Evolutionary conservation across 2,329 filamentous ascomycete genomes (phyloP).

Genomic region (Talaromyces marneffei): DNA sequence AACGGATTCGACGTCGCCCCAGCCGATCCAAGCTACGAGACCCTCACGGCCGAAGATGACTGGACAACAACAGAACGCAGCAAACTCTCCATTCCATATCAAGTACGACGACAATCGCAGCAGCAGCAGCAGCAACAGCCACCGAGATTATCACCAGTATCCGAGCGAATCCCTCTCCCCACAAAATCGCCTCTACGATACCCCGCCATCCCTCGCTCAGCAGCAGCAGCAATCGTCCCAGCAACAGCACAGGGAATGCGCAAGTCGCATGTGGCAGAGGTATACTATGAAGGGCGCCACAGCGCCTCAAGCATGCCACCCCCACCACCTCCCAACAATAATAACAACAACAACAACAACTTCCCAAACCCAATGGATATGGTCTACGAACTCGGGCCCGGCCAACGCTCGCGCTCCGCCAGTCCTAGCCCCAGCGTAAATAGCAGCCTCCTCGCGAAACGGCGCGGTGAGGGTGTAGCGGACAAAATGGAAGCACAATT

Average conservation of each 20-base stretch:
- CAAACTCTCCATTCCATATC: slow-evolving; percentile 4
- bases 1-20: background rate
- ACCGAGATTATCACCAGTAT: background rate
- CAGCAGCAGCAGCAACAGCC: background rate
- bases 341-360: background rate
- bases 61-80: slow-evolving; percentile 16
- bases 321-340: too few species aligned
- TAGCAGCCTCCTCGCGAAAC: slow-evolving; percentile 19
- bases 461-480: slow-evolving; percentile 19
- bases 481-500: slow-evolving; percentile 18
- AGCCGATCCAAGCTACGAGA: slow-evolving; percentile 22
- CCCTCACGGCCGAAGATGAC: slow-evolving; percentile 23
- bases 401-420: slow-evolving; percentile 12
- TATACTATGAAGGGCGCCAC: slow-evolving; percentile 20
- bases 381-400: background rate
- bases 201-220: slow-evolving; percentile 19
- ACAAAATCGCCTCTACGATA: slow-evolving; percentile 16
- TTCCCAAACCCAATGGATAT: background rate
- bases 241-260: slow-evolving; percentile 27
- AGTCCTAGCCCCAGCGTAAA: background rate
- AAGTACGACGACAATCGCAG: slow-evolving; percentile 14
- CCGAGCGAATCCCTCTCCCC: background rate
- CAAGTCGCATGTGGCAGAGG: slow-evolving; percentile 27
- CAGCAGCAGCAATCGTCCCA: slow-evolving; percentile 19
- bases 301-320: background rate